Base-by-base conservation (phyloP, 2,329 filamentous ascomycete genomes). In the Aspergillus brunneoviolaceus region DNA sequence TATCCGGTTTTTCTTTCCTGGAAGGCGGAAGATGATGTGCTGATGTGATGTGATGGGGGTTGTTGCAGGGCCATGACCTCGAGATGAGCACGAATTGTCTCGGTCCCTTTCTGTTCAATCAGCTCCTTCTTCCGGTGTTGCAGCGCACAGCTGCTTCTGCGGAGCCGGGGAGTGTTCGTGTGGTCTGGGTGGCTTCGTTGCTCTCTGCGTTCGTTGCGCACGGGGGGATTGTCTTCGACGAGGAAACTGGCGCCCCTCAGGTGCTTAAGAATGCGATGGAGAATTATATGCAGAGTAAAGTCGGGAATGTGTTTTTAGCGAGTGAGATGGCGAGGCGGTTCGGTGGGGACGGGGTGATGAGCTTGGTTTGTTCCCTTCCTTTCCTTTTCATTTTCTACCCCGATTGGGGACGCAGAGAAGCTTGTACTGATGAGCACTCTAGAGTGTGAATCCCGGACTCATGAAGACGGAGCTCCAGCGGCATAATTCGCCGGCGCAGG, bases 11-110 rank as follows among this genome's bases (percentile, higher is more conserved):
- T 10, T 29, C 27, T 29, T 29, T 29, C 9, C 27, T 9, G 7
- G 3, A 10, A 2, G 27, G 27, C 2, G 9, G 9, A 29, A 9
- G 27, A 6, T 9, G 27, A 3, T 27, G 27, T 27, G 2, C 27
- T 27, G 27, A 27, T 27, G 27, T 27, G 7, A 9, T 27, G 27
- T 27, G 27, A 27, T 9, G 27, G 27, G 27, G 27, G 1, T 27
- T 27, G 76, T 60, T 72, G 73, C 14, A 61, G 71, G 49, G 74
- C 78, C 47, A 60, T 71, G 6, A 27, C 27, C 27, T 27, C 27
- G 71, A 77, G 51, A 66, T 80, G 16, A 78, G 72, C 7, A 76
- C 73, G 6, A 79, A 81, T 57, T 74, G 70, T 57, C 56, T 81
- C 1, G 79, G 72, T 0, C 76, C 76, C 2, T 77, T 74, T 51